Conservation (phyloP, 768 basidiomycete species). For the Mycena polygramma region DNA sequence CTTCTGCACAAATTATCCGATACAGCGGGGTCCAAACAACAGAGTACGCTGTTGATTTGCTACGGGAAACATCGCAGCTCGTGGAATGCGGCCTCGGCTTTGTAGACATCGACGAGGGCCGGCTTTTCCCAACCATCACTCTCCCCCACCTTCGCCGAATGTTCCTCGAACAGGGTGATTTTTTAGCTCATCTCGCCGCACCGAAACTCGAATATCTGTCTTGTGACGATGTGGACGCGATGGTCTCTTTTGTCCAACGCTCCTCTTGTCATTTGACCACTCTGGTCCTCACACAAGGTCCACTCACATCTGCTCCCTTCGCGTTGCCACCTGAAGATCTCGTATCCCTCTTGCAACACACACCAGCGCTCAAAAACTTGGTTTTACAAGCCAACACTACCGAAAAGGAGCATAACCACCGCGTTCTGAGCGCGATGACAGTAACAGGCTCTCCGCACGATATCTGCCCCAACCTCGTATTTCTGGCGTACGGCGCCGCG, state of each 20-base stretch:
- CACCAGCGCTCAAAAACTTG: background rate
- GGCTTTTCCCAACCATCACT: background rate
- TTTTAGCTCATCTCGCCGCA: background rate
- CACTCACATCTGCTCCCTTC: no score
- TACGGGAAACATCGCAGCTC: background rate
- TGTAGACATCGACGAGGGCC: background rate
- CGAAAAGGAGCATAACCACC: background rate
- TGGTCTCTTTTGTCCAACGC: background rate
- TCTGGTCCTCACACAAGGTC: background rate
- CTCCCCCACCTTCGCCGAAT: background rate
- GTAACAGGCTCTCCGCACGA: background rate
- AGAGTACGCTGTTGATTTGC: background rate
- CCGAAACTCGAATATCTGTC: background rate
- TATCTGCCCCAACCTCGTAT: background rate
- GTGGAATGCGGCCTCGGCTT: background rate
- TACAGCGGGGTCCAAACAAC: background rate
- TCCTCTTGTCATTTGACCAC: background rate
- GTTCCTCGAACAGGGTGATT: background rate
- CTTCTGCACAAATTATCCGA: background rate
- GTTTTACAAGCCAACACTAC: background rate
- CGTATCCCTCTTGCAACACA: background rate
- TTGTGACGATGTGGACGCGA: background rate
- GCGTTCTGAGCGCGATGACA: background rate
- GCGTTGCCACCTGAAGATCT: background rate
- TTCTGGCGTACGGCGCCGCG: background rate